phyloP scores from a whole-genome alignment of 805 yeast genomes.

The Yamadazyma kitorensis region DNA sequence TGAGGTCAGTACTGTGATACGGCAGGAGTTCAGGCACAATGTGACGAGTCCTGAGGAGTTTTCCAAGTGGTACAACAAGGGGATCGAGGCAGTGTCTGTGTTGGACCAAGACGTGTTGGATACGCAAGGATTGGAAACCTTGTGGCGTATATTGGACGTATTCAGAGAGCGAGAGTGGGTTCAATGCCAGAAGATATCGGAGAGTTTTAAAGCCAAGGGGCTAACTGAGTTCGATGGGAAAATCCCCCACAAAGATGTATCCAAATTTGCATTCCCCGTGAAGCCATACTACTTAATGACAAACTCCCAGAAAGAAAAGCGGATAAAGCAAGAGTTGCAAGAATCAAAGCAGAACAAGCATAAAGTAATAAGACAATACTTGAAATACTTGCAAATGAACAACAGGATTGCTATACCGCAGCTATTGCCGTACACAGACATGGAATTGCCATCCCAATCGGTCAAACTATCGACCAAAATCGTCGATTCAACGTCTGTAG shows the following conservation, averaged over 20 bases:
- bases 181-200: not conserved
- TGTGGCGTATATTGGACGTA: not conserved
- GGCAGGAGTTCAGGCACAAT: conserved; percentile 4
- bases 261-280: conserved; percentile 11
- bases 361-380: conserved; percentile 23
- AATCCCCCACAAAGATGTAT: conserved; percentile 3
- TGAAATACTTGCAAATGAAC: conserved; percentile 25
- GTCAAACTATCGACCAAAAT: conserved; percentile 7
- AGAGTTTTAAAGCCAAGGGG: conserved; percentile 5
- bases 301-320: conserved; percentile 8
- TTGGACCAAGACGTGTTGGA: not conserved
- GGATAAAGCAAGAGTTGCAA: conserved; percentile 12
- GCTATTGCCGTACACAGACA: conserved; percentile 24
- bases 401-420: conserved; percentile 31
- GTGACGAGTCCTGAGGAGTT: not conserved
- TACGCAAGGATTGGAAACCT: not conserved
- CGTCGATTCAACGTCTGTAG: conserved; percentile 10
- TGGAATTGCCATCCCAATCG: conserved; percentile 4
- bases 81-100: not conserved
- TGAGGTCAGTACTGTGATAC: conserved; percentile 6
- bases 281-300: conserved; percentile 4
- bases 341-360: conserved; percentile 12
- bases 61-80: not conserved
- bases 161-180: conserved; percentile 1
- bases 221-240: conserved; percentile 9